These are phyloP conservation scores for Xylaria palmicola DNA, from an alignment of 495 filamentous ascomycete genomes.

Conservation along the genomic window DNA sequence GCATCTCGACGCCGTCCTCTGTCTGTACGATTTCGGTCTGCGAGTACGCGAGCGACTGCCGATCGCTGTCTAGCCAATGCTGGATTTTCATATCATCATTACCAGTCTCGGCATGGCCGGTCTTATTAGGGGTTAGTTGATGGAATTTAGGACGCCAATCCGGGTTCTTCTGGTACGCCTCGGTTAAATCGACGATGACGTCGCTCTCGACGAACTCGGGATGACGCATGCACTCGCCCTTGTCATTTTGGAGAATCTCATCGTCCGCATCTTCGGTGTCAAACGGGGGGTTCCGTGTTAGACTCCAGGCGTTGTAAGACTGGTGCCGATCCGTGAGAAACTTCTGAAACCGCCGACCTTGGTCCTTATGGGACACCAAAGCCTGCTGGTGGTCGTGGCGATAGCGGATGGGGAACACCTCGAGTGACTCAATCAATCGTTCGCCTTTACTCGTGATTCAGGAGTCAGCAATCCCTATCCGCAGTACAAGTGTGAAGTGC, in stretches of 20 bases:
- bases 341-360: slow-evolving; percentile 45
- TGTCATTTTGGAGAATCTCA: slow-evolving; percentile 26
- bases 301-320: slow-evolving; percentile 44
- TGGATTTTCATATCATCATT: slow-evolving; percentile 30
- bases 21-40: slow-evolving; percentile 34
- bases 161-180: slow-evolving; percentile 39
- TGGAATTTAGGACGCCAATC: slow-evolving; percentile 31
- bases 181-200: slow-evolving; percentile 50
- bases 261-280: slow-evolving; percentile 19
- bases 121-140: slow-evolving; percentile 22
- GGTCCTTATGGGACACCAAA: slow-evolving; percentile 36
- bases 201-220: slow-evolving; percentile 46
- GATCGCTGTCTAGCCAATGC: slow-evolving; percentile 26
- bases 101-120: slow-evolving; percentile 18
- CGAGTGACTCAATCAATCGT: slow-evolving; percentile 50
- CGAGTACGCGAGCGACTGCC: slow-evolving; percentile 23
- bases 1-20: slow-evolving; percentile 28
- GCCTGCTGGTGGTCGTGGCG: slow-evolving; percentile 47
- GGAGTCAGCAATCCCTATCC: not conserved
- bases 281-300: slow-evolving; percentile 30
- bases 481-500: not conserved
- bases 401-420: slow-evolving; percentile 57
- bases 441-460: slow-evolving; percentile 35
- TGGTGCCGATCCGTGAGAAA: slow-evolving; percentile 50
- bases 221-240: slow-evolving; percentile 24